phyloP scores from a whole-genome alignment of 345 rosid genomes.

The Erodium maritimum region DNA sequence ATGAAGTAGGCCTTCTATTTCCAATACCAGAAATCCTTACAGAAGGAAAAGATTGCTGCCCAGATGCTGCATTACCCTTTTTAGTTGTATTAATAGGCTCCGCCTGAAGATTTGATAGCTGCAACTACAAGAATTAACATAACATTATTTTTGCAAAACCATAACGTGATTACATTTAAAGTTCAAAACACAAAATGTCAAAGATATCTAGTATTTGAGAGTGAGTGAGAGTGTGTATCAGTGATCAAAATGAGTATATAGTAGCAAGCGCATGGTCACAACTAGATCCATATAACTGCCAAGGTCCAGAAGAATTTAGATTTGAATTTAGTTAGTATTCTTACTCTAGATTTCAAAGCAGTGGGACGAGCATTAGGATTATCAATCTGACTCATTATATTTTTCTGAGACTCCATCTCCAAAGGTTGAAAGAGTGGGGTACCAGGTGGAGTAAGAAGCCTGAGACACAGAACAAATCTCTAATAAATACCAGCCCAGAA shows the following conservation, averaged over 20 bases:
- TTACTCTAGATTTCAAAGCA: slow-evolving; percentile 47
- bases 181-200: not conserved
- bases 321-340: not conserved
- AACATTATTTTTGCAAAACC: not conserved
- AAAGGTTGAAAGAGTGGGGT: slow-evolving; percentile 51
- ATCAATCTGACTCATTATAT: slow-evolving; percentile 31
- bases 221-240: not conserved
- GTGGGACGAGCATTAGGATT: slow-evolving; percentile 39
- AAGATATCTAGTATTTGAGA: not conserved
- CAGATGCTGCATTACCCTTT: slow-evolving; percentile 13
- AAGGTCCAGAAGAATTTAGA: not conserved
- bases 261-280: not conserved
- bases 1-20: slow-evolving; percentile 51
- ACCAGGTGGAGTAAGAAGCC: slow-evolving; percentile 92
- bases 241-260: not conserved
- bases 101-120: not conserved
- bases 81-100: not conserved
- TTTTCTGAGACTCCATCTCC: slow-evolving; percentile 52
- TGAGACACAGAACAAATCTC: slow-evolving; percentile 15
- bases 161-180: not conserved
- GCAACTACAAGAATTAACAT: not conserved
- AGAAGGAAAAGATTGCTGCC: slow-evolving; percentile 24
- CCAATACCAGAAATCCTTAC: slow-evolving; percentile 26
- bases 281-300: not conserved
- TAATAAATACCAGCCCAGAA: not conserved